A percentile compares a stretch with the other conserved stretches of the same genome.
Conservation (phyloP, 2,329 filamentous ascomycete genomes). For the Penicillium nordicum region DNA sequence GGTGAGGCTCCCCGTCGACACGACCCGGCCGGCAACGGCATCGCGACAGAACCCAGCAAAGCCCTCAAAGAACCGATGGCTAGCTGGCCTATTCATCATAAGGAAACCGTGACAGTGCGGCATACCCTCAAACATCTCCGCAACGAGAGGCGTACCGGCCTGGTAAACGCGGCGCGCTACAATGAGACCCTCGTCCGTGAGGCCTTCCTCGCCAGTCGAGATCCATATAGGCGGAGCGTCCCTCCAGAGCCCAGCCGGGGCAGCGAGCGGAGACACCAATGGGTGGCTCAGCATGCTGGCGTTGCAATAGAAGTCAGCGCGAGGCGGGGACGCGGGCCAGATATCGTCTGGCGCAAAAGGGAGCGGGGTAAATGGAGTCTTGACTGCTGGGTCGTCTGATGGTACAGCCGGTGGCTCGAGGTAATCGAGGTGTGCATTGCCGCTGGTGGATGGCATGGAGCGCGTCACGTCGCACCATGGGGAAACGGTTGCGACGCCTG, state of each 20-base stretch:
- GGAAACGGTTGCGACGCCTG: conserved; percentile 38
- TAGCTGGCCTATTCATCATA: conserved; percentile 47
- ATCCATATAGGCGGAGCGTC: conserved; percentile 43
- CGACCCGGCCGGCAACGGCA: conserved; percentile 29
- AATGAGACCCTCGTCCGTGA: conserved; percentile 42
- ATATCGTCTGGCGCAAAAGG: conserved; percentile 34
- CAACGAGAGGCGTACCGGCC: conserved; percentile 36
- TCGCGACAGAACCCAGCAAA: conserved; percentile 55
- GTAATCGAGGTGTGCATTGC: conserved; percentile 43
- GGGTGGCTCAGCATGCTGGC: conserved; percentile 40
- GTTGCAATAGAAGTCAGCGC: conserved; percentile 43
- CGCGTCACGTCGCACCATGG: conserved; percentile 45
- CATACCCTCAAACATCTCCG: conserved; percentile 46
- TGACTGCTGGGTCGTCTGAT: conserved; percentile 11
- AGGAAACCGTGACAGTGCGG: conserved; percentile 56
- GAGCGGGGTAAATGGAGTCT: conserved; percentile 22
- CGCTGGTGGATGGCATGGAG: conserved; percentile 40
- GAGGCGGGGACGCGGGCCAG: conserved; percentile 43
- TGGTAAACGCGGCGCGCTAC: conserved; percentile 41
- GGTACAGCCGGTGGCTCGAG: conserved; percentile 31
- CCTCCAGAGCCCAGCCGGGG: conserved; percentile 38
- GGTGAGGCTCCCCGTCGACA: conserved; percentile 29
- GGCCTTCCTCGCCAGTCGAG: conserved; percentile 40
- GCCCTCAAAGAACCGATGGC: conserved; percentile 52
- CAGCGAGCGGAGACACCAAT: conserved; percentile 40